phyloP scores from a whole-genome alignment of 805 yeast genomes.

The Lipomyces chichibuensis region DNA sequence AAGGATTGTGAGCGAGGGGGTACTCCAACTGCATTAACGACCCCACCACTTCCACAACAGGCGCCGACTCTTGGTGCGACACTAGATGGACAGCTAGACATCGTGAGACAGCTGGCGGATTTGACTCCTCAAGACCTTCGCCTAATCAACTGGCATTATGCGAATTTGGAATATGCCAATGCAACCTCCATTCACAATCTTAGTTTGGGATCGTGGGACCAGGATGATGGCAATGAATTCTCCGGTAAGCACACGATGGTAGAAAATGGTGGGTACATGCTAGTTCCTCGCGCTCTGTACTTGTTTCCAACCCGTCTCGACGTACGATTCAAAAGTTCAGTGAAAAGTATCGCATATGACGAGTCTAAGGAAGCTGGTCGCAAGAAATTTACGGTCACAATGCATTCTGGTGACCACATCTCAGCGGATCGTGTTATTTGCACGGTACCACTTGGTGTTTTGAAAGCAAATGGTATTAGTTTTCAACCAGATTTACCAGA shows the following conservation, averaged over 20 bases:
- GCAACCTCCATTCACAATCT: conserved; percentile 45
- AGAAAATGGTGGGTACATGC: conserved; percentile 44
- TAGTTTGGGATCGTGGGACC: conserved; percentile 49
- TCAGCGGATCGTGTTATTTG: conserved; percentile 47
- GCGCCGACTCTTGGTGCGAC: conserved; percentile 47
- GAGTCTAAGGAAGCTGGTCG: conserved; percentile 35
- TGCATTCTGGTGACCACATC: conserved; percentile 49
- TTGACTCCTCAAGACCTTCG: conserved; percentile 45
- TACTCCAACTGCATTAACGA: conserved; percentile 35
- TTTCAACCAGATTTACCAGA: conserved; percentile 50
- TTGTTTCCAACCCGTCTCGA: conserved; percentile 47
- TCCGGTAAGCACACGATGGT: conserved; percentile 48
- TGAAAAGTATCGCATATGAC: conserved; percentile 47
- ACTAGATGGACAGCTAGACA: conserved; percentile 43
- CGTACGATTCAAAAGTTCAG: conserved; percentile 47
- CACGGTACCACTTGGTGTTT: conserved; percentile 49
- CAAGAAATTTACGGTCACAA: conserved; percentile 34
- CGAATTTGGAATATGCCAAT: conserved; percentile 47
- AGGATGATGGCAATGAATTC: conserved; percentile 48
- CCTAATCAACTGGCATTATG: conserved; percentile 48
- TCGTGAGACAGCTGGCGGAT: conserved; percentile 42
- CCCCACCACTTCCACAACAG: conserved; percentile 45
- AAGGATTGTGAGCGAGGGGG: neutral
- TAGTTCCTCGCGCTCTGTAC: conserved; percentile 46
- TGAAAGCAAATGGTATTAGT: conserved; percentile 46